A percentile compares a stretch with the other conserved stretches of the same genome.
phyloP scores from a whole-genome alignment of 805 yeast species.

The Blastobotrys chiropterorum region DNA sequence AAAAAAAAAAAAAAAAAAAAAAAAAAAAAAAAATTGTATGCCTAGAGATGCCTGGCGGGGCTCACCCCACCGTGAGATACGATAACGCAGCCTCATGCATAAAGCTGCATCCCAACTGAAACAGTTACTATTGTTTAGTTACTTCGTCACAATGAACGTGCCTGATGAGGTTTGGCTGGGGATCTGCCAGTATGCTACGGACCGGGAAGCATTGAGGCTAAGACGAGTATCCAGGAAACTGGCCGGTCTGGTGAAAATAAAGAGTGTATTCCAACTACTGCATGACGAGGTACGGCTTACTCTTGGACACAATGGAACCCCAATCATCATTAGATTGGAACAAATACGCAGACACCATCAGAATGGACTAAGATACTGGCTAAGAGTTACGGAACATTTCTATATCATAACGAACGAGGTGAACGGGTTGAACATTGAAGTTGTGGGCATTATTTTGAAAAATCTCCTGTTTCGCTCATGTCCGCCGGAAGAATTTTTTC shows the following conservation, averaged over 20 bases:
- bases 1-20: too few species aligned
- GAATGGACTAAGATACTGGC: background rate
- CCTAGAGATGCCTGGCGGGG: too few species aligned
- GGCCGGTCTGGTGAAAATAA: background rate
- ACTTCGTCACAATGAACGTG: too few species aligned
- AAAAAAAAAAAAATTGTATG: too few species aligned
- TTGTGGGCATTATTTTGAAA: background rate
- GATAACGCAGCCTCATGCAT: too few species aligned
- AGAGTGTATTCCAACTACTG: background rate
- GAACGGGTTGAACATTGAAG: background rate
- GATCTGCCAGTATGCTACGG: background rate
- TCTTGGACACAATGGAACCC: background rate
- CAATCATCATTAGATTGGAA: too few species aligned
- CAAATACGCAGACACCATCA: background rate
- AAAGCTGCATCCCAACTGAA: too few species aligned
- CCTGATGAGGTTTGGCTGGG: background rate
- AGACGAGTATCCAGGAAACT: background rate
- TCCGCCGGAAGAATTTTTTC: background rate
- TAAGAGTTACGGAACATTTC: background rate
- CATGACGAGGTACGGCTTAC: background rate
- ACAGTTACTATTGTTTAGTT: too few species aligned
- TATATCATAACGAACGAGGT: background rate
- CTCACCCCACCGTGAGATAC: too few species aligned
- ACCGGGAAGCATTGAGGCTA: background rate
- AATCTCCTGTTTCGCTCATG: background rate